These are phyloP conservation scores for Chalciporus piperatus DNA, from an alignment of 768 basidiomycete species.

Conservation along the genomic window DNA sequence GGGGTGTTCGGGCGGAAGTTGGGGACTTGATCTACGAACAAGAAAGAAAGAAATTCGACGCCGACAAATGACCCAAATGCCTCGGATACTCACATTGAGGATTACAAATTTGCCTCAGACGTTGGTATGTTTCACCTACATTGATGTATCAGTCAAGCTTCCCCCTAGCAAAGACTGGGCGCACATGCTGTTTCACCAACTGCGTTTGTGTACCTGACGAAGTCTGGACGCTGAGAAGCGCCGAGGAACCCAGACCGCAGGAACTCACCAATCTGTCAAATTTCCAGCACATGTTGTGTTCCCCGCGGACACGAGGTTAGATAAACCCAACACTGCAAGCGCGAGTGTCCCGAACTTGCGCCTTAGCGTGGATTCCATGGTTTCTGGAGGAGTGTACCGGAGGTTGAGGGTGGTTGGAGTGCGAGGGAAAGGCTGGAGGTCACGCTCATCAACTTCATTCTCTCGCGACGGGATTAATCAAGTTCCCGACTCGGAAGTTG, in stretches of 20 bases:
- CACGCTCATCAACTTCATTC: no score
- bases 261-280: conserved; percentile 15
- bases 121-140: conserved; percentile 24
- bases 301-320: conserved; percentile 8
- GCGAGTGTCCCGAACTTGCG: neutral
- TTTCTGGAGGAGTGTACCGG: neutral
- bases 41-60: neutral
- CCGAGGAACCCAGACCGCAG: neutral
- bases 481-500: no score
- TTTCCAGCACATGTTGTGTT: conserved; percentile 22
- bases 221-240: neutral
- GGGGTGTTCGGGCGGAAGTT: conserved; percentile 19
- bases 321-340: neutral
- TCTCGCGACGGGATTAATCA: no score
- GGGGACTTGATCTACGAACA: conserved; percentile 19
- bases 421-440: neutral
- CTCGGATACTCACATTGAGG: conserved; percentile 13
- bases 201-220: conserved; percentile 20
- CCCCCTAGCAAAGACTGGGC: neutral
- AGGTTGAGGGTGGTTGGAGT: neutral
- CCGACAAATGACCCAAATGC: neutral
- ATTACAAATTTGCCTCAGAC: conserved; percentile 26
- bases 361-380: neutral
- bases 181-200: conserved; percentile 30
- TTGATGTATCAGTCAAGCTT: neutral